Evolutionary conservation across 805 yeast genomes (phyloP), one percentile per base, ranked within the genome.

Genomic region (Lachancea sp.): DNA sequence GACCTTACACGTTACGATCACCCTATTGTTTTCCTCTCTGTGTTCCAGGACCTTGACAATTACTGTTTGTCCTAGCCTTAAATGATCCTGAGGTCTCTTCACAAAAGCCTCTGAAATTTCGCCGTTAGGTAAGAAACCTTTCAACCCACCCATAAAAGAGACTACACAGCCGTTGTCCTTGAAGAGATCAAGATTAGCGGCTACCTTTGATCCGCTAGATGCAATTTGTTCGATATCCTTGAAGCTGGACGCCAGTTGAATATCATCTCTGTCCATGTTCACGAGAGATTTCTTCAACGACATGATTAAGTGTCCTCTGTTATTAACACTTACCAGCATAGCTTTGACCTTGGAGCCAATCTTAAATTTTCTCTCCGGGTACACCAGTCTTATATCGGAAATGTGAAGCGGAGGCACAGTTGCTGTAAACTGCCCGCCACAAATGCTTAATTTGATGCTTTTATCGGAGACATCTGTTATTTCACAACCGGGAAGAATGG

Each of bases 61-160:
- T 28, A 92, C 80, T 1, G 96, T 80, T 64, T 92, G 97, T 4
- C 95, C 96, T 12, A 83, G 56, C 48, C 78, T 78, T 51, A 90
- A 72, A 60, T 81, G 83, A 49, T 88, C 90, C 49, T 74, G 76
- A 15, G 96, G 88, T 41, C 77, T 75, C 38, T 70, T 72, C 29
- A 89, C 92, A 58, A 75, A 85, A 1, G 95, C 78, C 63, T 92
- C 97, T 40, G 94, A 82, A 53, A 92, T 84, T 66, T 92, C 97
- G 40, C 80, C 69, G 48, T 80, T 77, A 22, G 98, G 97, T 45
- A 92, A 68, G 58, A 77, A 89, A 0, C 88, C 98, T 49, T 71
- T 75, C 31, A 85, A 60, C 39, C 72, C 70, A 40, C 92, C 95
- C 55, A 86, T 89, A 56, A 92, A 88, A 12, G 88, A 75, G 5